phyloP scores from a whole-genome alignment of 2,329 filamentous ascomycete species.

The Colletotrichum cuscutae region DNA sequence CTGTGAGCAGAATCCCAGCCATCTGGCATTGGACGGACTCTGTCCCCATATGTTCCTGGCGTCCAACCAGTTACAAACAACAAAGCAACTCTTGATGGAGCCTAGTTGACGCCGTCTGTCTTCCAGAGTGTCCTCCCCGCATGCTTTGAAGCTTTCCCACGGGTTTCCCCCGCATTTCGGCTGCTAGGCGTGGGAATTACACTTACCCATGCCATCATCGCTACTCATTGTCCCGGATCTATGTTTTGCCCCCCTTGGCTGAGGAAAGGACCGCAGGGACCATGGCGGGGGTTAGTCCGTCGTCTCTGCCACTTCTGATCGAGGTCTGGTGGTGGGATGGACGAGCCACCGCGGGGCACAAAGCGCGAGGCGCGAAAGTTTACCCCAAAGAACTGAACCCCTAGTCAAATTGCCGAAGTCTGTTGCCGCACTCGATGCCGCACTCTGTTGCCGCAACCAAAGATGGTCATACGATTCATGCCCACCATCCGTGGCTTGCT shows the following conservation, averaged over 20 bases:
- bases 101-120: background rate
- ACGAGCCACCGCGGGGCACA: background rate
- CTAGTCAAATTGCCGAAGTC: constrained; percentile 10
- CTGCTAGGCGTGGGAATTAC: background rate
- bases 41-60: background rate
- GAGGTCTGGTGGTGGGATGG: background rate
- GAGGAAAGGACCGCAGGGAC: background rate
- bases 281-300: background rate
- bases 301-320: background rate
- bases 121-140: background rate
- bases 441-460: constrained; percentile 11
- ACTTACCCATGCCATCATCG: constrained; percentile 3
- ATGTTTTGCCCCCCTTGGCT: constrained; percentile 1
- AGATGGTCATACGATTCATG: constrained; percentile 18
- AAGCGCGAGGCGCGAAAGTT: background rate
- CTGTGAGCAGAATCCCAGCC: background rate
- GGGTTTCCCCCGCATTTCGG: constrained; percentile 14
- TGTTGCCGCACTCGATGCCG: constrained; percentile 18
- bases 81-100: background rate
- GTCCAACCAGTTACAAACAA: background rate
- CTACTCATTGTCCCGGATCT: background rate
- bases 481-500: background rate
- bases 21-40: background rate
- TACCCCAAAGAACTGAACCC: background rate
- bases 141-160: background rate